phyloP scores from a whole-genome alignment of 495 filamentous ascomycete species.

The Penicillium pancosmium region DNA sequence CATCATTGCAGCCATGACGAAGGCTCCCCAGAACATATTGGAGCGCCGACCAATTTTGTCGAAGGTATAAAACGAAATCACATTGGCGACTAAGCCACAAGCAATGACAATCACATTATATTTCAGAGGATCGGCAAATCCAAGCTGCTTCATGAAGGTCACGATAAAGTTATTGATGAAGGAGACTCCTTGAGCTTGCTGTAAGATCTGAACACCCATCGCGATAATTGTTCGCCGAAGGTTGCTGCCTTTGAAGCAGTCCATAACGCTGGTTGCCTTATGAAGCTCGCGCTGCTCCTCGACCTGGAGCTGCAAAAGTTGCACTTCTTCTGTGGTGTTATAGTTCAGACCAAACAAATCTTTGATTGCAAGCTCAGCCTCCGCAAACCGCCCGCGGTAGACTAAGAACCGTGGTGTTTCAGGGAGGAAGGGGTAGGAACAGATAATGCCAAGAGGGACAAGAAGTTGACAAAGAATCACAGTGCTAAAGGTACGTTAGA shows the following conservation, averaged over 20 bases:
- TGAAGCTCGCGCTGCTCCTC: conserved; percentile 10
- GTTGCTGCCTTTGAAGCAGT: conserved; percentile 49
- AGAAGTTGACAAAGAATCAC: conserved; percentile 25
- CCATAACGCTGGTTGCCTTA: conserved; percentile 10
- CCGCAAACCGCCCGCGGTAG: conserved; percentile 45
- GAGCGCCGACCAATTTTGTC: conserved; percentile 56
- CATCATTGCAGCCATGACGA: conserved; percentile 21
- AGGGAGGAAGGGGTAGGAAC: conserved; percentile 59
- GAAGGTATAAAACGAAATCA: conserved; percentile 54
- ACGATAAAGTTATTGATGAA: conserved; percentile 44
- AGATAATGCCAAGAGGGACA: conserved; percentile 49
- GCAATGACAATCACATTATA: conserved; percentile 54
- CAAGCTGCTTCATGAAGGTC: conserved; percentile 24
- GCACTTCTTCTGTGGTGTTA: conserved; percentile 8
- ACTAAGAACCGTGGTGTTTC: conserved; percentile 65
- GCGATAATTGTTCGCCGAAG: conserved; percentile 51
- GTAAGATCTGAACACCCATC: conserved; percentile 54
- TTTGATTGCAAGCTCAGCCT: conserved; percentile 35
- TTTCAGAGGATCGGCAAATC: conserved; percentile 44
- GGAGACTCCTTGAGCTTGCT: conserved; percentile 63
- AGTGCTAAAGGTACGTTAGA: background rate
- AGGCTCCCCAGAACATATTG: conserved; percentile 50
- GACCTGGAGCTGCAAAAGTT: conserved; percentile 10
- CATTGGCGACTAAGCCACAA: conserved; percentile 54
- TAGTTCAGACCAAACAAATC: conserved; percentile 5